These are phyloP conservation scores for Allium fistulosum DNA, from an alignment of 106 monocot species.

Conservation along the genomic window DNA sequence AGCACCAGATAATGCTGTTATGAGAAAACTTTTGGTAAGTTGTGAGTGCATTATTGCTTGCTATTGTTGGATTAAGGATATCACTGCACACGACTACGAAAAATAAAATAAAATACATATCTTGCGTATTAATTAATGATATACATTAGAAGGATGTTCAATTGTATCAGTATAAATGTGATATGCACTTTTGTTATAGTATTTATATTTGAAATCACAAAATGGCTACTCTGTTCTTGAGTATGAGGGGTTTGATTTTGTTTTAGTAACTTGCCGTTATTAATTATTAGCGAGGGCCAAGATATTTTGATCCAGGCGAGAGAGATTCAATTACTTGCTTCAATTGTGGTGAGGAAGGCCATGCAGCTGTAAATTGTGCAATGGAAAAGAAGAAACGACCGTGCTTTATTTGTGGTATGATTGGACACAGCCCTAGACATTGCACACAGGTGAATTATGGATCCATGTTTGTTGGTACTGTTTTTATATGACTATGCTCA, in stretches of 20 bases:
- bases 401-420: slow-evolving; percentile 83
- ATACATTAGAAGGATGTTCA: too few relatives aligned
- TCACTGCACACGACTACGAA: not conserved
- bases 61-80: not conserved
- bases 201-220: too few relatives aligned
- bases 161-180: too few relatives aligned
- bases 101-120: too few relatives aligned
- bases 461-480: too few relatives aligned
- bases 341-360: slow-evolving; percentile 93
- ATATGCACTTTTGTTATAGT: too few relatives aligned
- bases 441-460: slow-evolving; percentile 47
- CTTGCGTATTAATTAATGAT: too few relatives aligned
- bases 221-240: too few relatives aligned
- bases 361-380: slow-evolving; percentile 47
- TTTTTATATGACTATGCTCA: too few relatives aligned
- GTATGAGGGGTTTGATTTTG: not conserved
- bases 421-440: slow-evolving; percentile 67
- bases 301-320: slow-evolving; percentile 78
- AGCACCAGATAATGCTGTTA: slow-evolving; percentile 47
- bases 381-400: slow-evolving; percentile 64
- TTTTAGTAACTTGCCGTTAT: not conserved
- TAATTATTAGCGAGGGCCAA: slow-evolving; percentile 58
- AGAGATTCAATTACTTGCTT: slow-evolving; percentile 43
- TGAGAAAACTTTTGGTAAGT: slow-evolving; percentile 92
- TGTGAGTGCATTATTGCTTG: slow-evolving; percentile 1